phyloP scores from a whole-genome alignment of 306 rosid species.

The Myrica gale region DNA sequence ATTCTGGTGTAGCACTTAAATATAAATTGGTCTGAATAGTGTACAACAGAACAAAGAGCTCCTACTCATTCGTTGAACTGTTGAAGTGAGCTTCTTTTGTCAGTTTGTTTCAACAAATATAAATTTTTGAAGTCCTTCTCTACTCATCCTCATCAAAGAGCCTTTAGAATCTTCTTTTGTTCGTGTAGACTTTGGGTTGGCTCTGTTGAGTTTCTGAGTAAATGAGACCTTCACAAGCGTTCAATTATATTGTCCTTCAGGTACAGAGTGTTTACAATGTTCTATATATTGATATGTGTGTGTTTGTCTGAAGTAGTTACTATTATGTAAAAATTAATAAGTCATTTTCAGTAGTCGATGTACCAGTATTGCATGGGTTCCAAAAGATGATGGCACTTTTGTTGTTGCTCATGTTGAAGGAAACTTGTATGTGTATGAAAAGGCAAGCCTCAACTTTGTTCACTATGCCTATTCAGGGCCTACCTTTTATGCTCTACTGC shows the following conservation, averaged over 20 bases:
- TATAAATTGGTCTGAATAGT: neutral
- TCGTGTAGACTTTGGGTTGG: neutral
- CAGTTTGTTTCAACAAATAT: neutral
- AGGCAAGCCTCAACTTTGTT: constrained; percentile 55
- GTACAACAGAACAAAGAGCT: neutral
- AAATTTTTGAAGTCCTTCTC: neutral
- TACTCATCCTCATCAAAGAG: neutral
- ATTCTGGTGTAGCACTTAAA: neutral
- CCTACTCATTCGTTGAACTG: neutral
- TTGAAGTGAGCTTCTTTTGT: neutral
- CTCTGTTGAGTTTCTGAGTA: constrained; percentile 11
- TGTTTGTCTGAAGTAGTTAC: neutral
- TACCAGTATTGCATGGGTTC: constrained; percentile 85
- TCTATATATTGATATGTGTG: neutral
- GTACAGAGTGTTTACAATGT: constrained; percentile 53
- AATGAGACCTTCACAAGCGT: constrained; percentile 15
- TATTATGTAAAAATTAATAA: neutral
- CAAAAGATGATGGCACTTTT: constrained; percentile 84
- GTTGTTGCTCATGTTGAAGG: constrained; percentile 95
- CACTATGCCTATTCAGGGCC: constrained; percentile 17
- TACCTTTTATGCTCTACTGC: constrained; percentile 13
- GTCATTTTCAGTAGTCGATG: constrained; percentile 72
- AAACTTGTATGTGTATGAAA: constrained; percentile 80
- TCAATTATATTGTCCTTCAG: constrained; percentile 46
- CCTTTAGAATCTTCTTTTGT: neutral